Percentiles rank a stretch among this genome's conserved stretches.
These are phyloP conservation scores for Hypoxylon rubiginosum DNA, from an alignment of 2,329 filamentous ascomycete genomes.

Conservation along the genomic window DNA sequence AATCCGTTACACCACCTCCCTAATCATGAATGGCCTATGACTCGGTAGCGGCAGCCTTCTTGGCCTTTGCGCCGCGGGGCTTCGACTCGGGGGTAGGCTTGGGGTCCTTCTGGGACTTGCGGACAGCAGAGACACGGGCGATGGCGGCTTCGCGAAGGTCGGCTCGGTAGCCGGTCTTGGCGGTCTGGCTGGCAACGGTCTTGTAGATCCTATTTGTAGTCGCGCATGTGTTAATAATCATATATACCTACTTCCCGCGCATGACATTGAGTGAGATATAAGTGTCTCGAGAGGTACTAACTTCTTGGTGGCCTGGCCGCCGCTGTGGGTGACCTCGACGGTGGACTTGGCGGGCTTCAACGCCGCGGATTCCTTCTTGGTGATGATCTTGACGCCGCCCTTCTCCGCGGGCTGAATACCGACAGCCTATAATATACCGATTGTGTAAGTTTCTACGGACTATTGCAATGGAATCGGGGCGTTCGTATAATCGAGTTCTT, in stretches of 20 bases:
- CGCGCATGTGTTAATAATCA: too few relatives aligned
- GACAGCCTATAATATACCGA: constrained; percentile 73
- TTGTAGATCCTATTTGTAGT: constrained; percentile 81
- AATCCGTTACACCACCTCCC: constrained; percentile 18
- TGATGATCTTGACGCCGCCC: constrained; percentile 82
- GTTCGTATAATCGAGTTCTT: constrained; percentile 25
- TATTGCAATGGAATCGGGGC: not conserved
- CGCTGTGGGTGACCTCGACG: constrained; percentile 76
- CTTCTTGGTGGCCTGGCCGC: constrained; percentile 83
- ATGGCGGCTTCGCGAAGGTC: constrained; percentile 85
- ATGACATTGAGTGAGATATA: constrained; percentile 1
- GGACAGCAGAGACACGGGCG: constrained; percentile 88
- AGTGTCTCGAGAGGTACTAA: constrained; percentile 62
- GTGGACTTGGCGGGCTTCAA: constrained; percentile 79
- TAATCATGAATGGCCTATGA: constrained; percentile 51
- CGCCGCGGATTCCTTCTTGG: constrained; percentile 82
- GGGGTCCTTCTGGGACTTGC: constrained; percentile 80
- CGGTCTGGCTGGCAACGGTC: constrained; percentile 83
- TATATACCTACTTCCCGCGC: constrained; percentile 10
- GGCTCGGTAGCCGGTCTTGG: constrained; percentile 87
- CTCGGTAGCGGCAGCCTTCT: constrained; percentile 72
- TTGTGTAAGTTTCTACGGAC: constrained; percentile 46
- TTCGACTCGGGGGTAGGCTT: constrained; percentile 82
- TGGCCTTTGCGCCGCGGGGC: constrained; percentile 83
- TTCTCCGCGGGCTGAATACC: constrained; percentile 82